Evolutionary conservation across 2,329 filamentous ascomycete genomes (phyloP).

Genomic region (Fusarium xylarioides): DNA sequence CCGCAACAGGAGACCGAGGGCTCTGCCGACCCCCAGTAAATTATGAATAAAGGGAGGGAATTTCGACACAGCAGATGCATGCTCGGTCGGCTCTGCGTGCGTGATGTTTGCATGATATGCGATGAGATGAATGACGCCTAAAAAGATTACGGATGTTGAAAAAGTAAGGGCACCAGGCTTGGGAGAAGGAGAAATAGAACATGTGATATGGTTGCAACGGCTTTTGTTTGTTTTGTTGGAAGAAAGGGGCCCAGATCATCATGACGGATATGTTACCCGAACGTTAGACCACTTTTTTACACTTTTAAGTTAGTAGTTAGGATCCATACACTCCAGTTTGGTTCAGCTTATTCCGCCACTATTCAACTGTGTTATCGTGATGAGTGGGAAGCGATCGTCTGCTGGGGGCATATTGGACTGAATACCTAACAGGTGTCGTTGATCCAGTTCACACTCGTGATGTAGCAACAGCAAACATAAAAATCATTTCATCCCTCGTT

Average conservation of each 20-base stretch:
- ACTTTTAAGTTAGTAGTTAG: slow-evolving; percentile 40
- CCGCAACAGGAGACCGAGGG: slow-evolving; percentile 61
- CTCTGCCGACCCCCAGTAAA: slow-evolving; percentile 50
- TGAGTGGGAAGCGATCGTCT: neutral
- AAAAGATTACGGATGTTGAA: slow-evolving; percentile 28
- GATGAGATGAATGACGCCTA: slow-evolving; percentile 40
- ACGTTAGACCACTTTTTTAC: slow-evolving; percentile 44
- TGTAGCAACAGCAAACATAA: neutral
- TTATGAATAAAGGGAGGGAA: slow-evolving; percentile 1
- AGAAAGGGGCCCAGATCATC: slow-evolving; percentile 38
- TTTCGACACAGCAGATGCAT: slow-evolving; percentile 1
- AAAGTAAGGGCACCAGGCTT: slow-evolving; percentile 25
- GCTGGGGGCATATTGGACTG: neutral
- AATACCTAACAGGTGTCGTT: neutral
- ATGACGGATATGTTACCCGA: slow-evolving; percentile 45
- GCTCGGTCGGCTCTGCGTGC: neutral
- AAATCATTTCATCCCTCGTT: slow-evolving; percentile 11
- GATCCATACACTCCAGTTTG: slow-evolving; percentile 42
- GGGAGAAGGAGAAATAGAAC: slow-evolving; percentile 28
- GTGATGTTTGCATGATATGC: slow-evolving; percentile 28
- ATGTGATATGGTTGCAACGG: slow-evolving; percentile 40
- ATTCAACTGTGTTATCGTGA: neutral
- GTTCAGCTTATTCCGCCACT: slow-evolving; percentile 16
- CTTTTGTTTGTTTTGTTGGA: slow-evolving; percentile 39
- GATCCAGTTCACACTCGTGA: neutral